Percentiles rank a stretch among this genome's conserved stretches.
phyloP scores from a whole-genome alignment of 1,284 basidiomycete species.

The Veloboletus limbatus region DNA sequence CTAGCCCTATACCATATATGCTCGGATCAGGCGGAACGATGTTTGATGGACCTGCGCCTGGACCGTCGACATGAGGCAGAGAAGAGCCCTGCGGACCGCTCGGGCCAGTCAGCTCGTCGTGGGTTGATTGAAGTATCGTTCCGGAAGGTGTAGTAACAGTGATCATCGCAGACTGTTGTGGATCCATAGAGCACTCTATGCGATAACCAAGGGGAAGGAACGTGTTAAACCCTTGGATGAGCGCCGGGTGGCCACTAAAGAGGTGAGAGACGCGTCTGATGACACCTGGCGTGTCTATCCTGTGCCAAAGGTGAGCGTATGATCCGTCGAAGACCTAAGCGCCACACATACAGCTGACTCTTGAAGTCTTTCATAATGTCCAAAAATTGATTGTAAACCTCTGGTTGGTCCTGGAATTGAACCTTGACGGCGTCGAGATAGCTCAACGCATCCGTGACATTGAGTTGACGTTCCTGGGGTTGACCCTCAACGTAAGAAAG shows the following conservation, averaged over 20 bases:
- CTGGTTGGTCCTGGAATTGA: slow-evolving; percentile 83
- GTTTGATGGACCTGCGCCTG: slow-evolving; percentile 8
- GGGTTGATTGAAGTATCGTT: slow-evolving; percentile 50
- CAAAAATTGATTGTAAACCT: slow-evolving; percentile 92
- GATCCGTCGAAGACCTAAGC: background rate
- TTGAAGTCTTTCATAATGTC: slow-evolving; percentile 99
- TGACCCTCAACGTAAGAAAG: slow-evolving; percentile 29
- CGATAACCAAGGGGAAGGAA: slow-evolving; percentile 94
- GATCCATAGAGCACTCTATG: slow-evolving; percentile 75
- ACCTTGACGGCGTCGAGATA: slow-evolving; percentile 93
- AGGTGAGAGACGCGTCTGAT: slow-evolving; percentile 93
- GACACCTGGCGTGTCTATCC: slow-evolving; percentile 96
- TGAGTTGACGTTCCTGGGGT: slow-evolving; percentile 49
- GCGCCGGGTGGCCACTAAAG: slow-evolving; percentile 86
- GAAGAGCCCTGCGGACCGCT: slow-evolving; percentile 7
- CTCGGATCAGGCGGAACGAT: slow-evolving; percentile 19
- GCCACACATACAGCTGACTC: slow-evolving; percentile 69
- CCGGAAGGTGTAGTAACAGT: slow-evolving; percentile 85
- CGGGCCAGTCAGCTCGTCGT: slow-evolving; percentile 30
- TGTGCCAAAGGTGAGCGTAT: slow-evolving; percentile 34
- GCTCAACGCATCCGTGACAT: slow-evolving; percentile 87
- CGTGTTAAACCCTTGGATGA: slow-evolving; percentile 98
- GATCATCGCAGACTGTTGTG: slow-evolving; percentile 60
- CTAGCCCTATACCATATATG: slow-evolving; percentile 31
- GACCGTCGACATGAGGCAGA: slow-evolving; percentile 15